These are phyloP conservation scores for Ogataea hybrid DNA, from an alignment of 1,139 yeast species.

Conservation along the genomic window DNA sequence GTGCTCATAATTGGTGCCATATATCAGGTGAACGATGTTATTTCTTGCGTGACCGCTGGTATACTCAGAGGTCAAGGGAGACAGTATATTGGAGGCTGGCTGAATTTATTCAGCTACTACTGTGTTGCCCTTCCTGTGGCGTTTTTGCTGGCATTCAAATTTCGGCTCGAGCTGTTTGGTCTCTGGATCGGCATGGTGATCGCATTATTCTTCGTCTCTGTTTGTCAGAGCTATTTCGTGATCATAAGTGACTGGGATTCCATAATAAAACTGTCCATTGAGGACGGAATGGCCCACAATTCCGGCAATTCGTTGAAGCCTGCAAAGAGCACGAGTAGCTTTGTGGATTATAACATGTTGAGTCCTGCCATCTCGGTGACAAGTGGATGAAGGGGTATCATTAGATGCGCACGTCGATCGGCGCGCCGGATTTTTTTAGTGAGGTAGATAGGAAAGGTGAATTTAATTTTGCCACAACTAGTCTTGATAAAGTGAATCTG, in stretches of 20 bases:
- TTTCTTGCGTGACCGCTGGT: conserved; percentile 58
- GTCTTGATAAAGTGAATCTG: background rate
- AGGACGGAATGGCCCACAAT: conserved; percentile 27
- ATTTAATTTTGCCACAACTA: conserved; percentile 6
- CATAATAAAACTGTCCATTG: conserved; percentile 37
- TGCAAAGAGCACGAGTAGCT: conserved; percentile 14
- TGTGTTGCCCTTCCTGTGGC: conserved; percentile 59
- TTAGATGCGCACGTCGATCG: conserved; percentile 9
- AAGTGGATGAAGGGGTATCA: conserved; percentile 6
- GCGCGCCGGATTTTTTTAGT: conserved; percentile 7
- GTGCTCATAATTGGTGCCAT: conserved; percentile 56
- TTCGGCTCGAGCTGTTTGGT: conserved; percentile 47
- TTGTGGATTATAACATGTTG: conserved; percentile 24
- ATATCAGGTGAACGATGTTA: conserved; percentile 56
- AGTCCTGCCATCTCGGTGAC: conserved; percentile 25
- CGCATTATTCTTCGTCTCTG: conserved; percentile 49
- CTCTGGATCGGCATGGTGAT: conserved; percentile 63
- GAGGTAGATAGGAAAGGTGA: background rate
- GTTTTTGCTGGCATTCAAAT: conserved; percentile 49
- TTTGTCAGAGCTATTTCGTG: conserved; percentile 46
- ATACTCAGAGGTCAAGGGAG: conserved; percentile 67
- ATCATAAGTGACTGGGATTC: conserved; percentile 54
- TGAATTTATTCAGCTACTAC: conserved; percentile 57
- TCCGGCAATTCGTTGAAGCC: conserved; percentile 5
- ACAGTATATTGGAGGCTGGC: conserved; percentile 61